Evolutionary conservation across 176 grass and related monocot species (phyloP), one percentile per base, ranked within the genome.

Genomic region (Carex pumila): DNA sequence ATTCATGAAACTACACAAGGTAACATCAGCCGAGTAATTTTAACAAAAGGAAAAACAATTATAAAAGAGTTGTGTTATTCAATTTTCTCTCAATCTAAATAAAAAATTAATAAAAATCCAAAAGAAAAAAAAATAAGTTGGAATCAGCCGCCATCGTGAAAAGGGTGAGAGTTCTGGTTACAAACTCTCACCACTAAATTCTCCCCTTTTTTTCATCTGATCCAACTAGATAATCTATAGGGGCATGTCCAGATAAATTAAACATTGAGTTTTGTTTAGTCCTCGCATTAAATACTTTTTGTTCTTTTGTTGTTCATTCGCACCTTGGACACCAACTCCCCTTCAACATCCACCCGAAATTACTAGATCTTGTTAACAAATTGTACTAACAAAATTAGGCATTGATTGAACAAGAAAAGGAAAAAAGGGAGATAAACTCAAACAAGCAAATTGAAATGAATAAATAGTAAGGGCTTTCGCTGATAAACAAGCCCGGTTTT

Each of bases 11-110:
- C 73, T 78, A 78, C 50, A 78, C 73, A 78, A 77, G 52, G 50
- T 78, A 78, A 78, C 73, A 78, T 57, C 29, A 78, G 73, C 19
- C 17, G 13, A 56, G 68, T 17, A 78, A 57, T 78, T 78, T 78
- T 9, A 54, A 56, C 49, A 77, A 55, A 54, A 78, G 4, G 7
- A 78, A 57, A 52, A 72, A 22, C 9, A 52, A 78, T 78, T 75
- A 78, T 32, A 78, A 57, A 78, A 78, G 73, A 78, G 73, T 34
- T 78, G 34, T 78, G 73, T 78, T 32, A 78, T 57, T 73, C 32
- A 78, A 78, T 31, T 57, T 78, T 78, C 29, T 78, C 73, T 52
- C 30, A 56, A 34, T 78, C 22, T 78, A 78, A 56, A 78, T 78
- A 78, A 78, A 57, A 57, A 78, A 78, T 56, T 78, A 78, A 78